Evolutionary conservation across 768 basidiomycete genomes (phyloP).

Genomic region (Tricholoma flavovirens): DNA sequence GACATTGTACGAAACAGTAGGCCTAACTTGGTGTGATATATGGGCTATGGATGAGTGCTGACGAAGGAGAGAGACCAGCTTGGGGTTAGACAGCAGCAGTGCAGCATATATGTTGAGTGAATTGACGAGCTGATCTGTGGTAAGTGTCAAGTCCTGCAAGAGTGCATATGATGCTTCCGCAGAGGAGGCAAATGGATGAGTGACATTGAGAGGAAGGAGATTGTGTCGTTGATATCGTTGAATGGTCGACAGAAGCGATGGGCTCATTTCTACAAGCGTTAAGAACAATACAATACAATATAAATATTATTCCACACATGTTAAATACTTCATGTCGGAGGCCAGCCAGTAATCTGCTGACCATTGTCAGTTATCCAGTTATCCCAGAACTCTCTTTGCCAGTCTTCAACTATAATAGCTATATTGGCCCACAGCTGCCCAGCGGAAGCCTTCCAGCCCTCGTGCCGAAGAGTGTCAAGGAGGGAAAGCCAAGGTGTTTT

Average conservation of each 20-base stretch:
- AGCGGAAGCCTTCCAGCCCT: constrained; percentile 35
- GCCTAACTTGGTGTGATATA: constrained; percentile 47
- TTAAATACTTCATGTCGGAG: constrained; percentile 27
- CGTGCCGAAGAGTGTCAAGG: constrained; percentile 31
- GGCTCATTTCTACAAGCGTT: neutral
- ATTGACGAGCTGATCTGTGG: constrained; percentile 46
- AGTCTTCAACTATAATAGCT: constrained; percentile 27
- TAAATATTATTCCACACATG: neutral
- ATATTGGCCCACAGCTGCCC: constrained; percentile 34
- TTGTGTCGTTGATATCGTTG: constrained; percentile 36
- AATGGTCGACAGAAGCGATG: constrained; percentile 38
- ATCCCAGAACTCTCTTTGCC: constrained; percentile 39
- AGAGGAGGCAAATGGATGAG: constrained; percentile 41
- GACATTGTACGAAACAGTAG: constrained; percentile 6
- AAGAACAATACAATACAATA: neutral
- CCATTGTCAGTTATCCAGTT: constrained; percentile 31
- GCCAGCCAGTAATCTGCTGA: constrained; percentile 27
- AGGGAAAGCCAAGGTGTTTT: constrained; percentile 27
- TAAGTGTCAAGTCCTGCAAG: constrained; percentile 47
- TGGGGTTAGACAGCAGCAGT: constrained; percentile 52
- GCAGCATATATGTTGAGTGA: constrained; percentile 48
- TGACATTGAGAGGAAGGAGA: constrained; percentile 27
- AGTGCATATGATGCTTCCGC: constrained; percentile 36
- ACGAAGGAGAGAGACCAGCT: constrained; percentile 61
- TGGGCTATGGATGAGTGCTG: constrained; percentile 53